A percentile compares a stretch with the other conserved stretches of the same genome.
phyloP scores from a whole-genome alignment of 108 stramenopile species.

The Aurantiochytrium sp. region DNA sequence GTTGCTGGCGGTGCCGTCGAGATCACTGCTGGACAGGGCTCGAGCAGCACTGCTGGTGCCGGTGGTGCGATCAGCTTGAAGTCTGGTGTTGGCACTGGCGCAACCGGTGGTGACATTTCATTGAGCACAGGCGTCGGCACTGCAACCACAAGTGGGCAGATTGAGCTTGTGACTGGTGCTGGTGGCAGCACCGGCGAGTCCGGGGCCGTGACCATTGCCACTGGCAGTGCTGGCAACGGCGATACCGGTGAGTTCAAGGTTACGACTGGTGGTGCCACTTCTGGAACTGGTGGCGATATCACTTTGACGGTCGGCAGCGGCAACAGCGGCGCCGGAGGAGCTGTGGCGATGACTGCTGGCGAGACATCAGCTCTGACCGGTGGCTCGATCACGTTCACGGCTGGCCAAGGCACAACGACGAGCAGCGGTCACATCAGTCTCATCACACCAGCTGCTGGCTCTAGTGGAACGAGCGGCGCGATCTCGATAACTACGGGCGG shows the following conservation, averaged over 20 bases:
- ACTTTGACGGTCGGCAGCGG: conserved; percentile 34
- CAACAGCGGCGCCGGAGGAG: conserved; percentile 28
- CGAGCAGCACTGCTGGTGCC: background rate
- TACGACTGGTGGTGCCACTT: conserved; percentile 23
- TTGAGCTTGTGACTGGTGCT: conserved; percentile 25
- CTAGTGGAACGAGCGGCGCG: background rate
- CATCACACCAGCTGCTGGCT: background rate
- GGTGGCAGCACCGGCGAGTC: conserved; percentile 29
- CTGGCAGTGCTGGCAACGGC: background rate
- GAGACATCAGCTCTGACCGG: background rate
- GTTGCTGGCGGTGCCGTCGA: conserved; percentile 23
- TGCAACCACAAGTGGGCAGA: conserved; percentile 23
- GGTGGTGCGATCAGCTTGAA: background rate
- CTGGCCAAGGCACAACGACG: background rate
- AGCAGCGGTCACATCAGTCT: background rate
- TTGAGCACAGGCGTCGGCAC: background rate
- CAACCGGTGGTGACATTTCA: background rate
- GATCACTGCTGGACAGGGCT: conserved; percentile 29
- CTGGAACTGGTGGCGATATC: conserved; percentile 32
- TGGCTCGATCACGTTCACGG: background rate
- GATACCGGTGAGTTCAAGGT: conserved; percentile 21
- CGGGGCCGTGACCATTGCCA: conserved; percentile 20
- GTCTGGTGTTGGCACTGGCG: conserved; percentile 17
- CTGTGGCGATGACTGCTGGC: conserved; percentile 28
- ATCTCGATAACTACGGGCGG: too few species aligned